Evolutionary conservation across 495 filamentous ascomycete species (phyloP).

Genomic region (Aspergillus ellipticus): DNA sequence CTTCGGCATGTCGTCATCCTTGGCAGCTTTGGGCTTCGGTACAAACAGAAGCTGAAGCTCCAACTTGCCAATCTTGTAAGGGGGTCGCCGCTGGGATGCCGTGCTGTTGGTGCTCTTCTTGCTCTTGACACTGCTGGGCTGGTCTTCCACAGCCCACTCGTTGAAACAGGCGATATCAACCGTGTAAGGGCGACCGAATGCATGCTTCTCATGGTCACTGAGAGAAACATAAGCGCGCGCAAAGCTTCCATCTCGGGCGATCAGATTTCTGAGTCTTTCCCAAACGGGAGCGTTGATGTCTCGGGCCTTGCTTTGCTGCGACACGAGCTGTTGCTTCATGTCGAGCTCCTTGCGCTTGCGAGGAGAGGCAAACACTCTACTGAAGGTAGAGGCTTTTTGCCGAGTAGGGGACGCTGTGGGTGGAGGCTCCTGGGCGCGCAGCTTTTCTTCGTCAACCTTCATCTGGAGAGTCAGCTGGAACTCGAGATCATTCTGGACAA

Average conservation of each 20-base stretch:
- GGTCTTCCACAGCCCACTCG: constrained; percentile 92
- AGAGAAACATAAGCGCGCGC: constrained; percentile 88
- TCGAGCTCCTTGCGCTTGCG: constrained; percentile 95
- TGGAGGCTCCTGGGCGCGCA: constrained; percentile 46
- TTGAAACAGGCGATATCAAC: constrained; percentile 93
- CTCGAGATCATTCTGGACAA: constrained; percentile 93
- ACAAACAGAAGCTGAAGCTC: constrained; percentile 92
- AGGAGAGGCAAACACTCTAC: constrained; percentile 86
- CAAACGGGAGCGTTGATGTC: constrained; percentile 66
- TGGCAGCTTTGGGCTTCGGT: constrained; percentile 81
- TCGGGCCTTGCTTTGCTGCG: constrained; percentile 63
- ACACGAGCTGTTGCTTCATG: constrained; percentile 70
- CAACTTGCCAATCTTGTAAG: constrained; percentile 91
- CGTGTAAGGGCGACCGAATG: constrained; percentile 80
- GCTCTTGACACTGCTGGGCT: constrained; percentile 78
- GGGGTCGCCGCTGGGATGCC: constrained; percentile 64
- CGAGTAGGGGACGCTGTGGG: constrained; percentile 48
- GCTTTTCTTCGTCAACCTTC: constrained; percentile 75
- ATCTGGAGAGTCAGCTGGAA: constrained; percentile 96
- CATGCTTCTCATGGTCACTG: constrained; percentile 81
- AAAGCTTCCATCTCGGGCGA: constrained; percentile 89
- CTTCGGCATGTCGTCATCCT: constrained; percentile 96
- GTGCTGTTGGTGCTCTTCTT: constrained; percentile 68
- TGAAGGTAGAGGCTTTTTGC: constrained; percentile 82
- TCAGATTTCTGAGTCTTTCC: constrained; percentile 80